Evolutionary conservation across 1,284 basidiomycete species (phyloP).

Genomic region (Melampsora americana): DNA sequence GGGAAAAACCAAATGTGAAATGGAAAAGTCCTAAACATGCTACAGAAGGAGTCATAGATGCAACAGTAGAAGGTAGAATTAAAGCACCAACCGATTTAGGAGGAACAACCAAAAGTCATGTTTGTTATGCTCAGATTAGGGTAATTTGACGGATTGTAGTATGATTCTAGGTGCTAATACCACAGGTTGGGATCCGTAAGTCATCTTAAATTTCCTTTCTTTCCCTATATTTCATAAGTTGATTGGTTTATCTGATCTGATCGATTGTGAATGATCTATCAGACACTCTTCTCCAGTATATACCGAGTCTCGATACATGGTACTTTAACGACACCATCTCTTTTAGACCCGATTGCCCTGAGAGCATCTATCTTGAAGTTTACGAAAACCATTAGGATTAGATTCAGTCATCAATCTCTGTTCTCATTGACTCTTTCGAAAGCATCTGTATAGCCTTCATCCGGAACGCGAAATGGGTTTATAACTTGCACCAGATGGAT

Average conservation of each 20-base stretch:
- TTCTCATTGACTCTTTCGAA: neutral
- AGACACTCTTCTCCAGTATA: conserved; percentile 28
- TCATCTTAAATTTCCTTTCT: neutral
- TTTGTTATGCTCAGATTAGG: conserved; percentile 24
- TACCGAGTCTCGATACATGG: conserved; percentile 13
- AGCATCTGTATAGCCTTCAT: neutral
- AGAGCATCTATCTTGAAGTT: conserved; percentile 34
- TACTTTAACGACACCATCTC: conserved; percentile 26
- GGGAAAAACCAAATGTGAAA: conserved; percentile 33
- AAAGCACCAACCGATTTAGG: conserved; percentile 17
- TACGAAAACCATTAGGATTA: conserved; percentile 18
- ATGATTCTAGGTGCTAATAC: conserved; percentile 1
- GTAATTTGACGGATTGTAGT: conserved; percentile 35
- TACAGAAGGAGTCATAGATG: conserved; percentile 32
- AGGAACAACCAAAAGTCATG: conserved; percentile 16
- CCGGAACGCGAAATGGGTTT: too few relatives aligned
- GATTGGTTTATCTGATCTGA: neutral
- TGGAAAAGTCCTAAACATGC: conserved; percentile 33
- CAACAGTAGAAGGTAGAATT: conserved; percentile 23
- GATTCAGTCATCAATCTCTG: neutral
- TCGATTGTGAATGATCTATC: neutral
- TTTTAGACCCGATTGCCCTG: conserved; percentile 35
- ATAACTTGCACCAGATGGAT: too few relatives aligned
- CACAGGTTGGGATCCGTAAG: conserved; percentile 30
- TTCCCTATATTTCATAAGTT: neutral